Base-by-base conservation (phyloP, 495 filamentous ascomycete genomes). In the Rusavskia elegans region DNA sequence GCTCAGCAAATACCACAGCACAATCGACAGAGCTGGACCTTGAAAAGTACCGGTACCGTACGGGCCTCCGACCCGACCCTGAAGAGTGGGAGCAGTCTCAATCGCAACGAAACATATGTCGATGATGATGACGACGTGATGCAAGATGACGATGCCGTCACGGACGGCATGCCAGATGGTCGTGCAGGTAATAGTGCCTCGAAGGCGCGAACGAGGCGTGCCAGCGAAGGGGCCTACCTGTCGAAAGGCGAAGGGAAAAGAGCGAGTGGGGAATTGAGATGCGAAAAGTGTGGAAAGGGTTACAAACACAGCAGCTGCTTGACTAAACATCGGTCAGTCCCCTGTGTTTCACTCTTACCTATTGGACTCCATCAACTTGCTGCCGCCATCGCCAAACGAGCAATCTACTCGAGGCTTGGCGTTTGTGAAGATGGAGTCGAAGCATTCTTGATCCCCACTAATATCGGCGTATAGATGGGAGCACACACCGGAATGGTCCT, bases 241-340 rank as follows among this genome's bases (percentile, higher is more conserved):
- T 74, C 72, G 59, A 92, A 88, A 69, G 73, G 70, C 55, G 85
- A 87, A 57, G 80, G 78, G 60, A 88, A 82, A 66, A 83, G 80
- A 66, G 71, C 71, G 66, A 84, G 81, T 60, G 79, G 80, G 59
- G 90, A 96, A 65, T 77, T 98, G 63, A 85, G 86, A 69, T 98
- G 92, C 72, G 89, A 96, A 63, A 92, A 86, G 69, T 98, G 92
- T 76, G 92, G 92, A 68, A 98, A 98, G 77, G 89, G 87, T 71
- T 98, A 98, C 81, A 98, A 98, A 83, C 92, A 98, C 80, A 90
- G 90, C 81, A 97, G 93, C 76, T 98, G 92, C 83, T 82, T 98
- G 75, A 92, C 87, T 67, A 98, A 98, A 80, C 92, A 98, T 83
- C 87, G 96, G 92, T 98, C 83, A 81, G 92, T 96, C 80, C 74